Base-by-base conservation (phyloP, 2,329 filamentous ascomycete genomes). In the Fusarium succisae region DNA sequence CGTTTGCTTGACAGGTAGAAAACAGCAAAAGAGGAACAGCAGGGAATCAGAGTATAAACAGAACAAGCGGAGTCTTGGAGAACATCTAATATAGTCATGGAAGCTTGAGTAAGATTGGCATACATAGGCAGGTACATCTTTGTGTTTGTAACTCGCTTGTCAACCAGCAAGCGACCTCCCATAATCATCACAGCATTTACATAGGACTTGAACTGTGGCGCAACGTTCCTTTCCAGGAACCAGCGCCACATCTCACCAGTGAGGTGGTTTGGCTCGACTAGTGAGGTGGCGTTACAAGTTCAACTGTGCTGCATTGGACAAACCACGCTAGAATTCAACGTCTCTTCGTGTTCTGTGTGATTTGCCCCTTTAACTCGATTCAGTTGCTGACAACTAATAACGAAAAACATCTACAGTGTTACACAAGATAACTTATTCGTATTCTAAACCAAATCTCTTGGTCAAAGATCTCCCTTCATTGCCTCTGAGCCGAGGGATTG, bases 331-430 rank as follows among this genome's bases (percentile, higher is more conserved):
- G 59, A 58, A 62, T 53, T 45, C 35, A 37, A 48, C 37, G 26
- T 50, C 35, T 45, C 39, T 53, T 47, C 32, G 30, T 56, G 39
- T 59, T 53, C 61, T 47, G 43, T 37, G 26, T 56, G 68, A 63
- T 75, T 70, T 69, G 64, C 60, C 72, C 65, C 64, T 61, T 74
- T 60, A 53, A 54, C 57, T 56, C 62, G 61, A 56, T 45, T 50
- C 32, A 48, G 38, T 30, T 43, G 47, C 47, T 60, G 47, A 57
- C 57, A 48, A 55, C 44, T 56, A 37, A 50, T 24, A 43, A 66
- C 44, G 51, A 55, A 62, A 59, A 56, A 45, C 32, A 9, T 43
- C 38, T 35, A 24, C n/a, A n/a, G 45, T 62, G 37, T 43, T 57
- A 71, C 45, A 57, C 63, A 57, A 28, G 45, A 43, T 26, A 39